phyloP scores from a whole-genome alignment of 305 asterid genomes.

The Caryopteris hybrid region DNA sequence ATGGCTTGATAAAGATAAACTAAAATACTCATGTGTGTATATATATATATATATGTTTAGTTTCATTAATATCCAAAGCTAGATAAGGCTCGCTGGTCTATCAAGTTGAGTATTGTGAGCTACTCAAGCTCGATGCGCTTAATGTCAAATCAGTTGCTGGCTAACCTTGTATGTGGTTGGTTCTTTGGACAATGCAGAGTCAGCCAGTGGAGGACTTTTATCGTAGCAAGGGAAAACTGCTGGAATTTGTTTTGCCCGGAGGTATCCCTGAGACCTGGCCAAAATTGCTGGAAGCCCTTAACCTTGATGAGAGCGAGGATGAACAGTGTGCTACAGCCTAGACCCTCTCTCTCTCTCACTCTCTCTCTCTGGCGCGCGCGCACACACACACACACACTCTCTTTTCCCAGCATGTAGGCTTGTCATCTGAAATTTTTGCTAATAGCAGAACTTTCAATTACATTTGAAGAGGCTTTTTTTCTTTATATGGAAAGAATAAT shows the following conservation, averaged over 20 bases:
- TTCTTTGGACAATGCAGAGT: slow-evolving; percentile 48
- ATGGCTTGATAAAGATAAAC: not conserved
- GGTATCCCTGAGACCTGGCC: slow-evolving; percentile 97
- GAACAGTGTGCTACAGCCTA: slow-evolving; percentile 68
- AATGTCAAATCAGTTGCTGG: not conserved
- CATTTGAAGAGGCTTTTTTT: not conserved
- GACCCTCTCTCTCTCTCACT: slow-evolving; percentile 15
- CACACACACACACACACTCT: too few relatives aligned
- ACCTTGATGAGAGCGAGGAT: slow-evolving; percentile 76
- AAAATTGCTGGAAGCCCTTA: slow-evolving; percentile 76
- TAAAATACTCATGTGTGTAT: not conserved
- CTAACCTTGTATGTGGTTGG: not conserved
- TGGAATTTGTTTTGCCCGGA: slow-evolving; percentile 89
- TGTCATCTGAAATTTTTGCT: slow-evolving; percentile 43
- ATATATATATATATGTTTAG: too few relatives aligned
- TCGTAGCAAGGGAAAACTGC: slow-evolving; percentile 59
- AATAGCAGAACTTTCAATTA: slow-evolving; percentile 20
- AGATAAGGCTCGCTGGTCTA: too few relatives aligned
- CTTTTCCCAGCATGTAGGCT: slow-evolving; percentile 20
- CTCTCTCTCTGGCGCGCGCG: too few relatives aligned
- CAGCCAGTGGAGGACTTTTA: slow-evolving; percentile 87
- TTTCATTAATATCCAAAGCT: too few relatives aligned
- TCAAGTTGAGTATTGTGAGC: not conserved
- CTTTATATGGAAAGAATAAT: slow-evolving; percentile 28
- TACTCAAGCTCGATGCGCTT: too few relatives aligned